Conservation (phyloP, 768 basidiomycete species). For the Kwoniella dendrophila region DNA sequence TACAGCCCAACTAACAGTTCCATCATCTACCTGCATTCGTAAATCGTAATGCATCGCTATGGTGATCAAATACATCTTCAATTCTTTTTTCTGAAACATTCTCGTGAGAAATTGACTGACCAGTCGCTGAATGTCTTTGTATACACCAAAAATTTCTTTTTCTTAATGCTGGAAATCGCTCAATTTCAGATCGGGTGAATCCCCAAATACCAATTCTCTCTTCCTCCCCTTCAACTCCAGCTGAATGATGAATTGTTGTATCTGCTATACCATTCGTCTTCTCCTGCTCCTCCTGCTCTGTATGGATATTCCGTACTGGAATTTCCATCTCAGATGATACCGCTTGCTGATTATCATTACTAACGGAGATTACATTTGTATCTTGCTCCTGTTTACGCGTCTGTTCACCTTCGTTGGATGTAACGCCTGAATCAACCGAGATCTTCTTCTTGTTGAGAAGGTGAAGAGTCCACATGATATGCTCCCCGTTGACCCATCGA, state of each 20-base stretch:
- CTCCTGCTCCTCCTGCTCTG: neutral
- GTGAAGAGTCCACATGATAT: conserved; percentile 2
- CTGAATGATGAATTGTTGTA: neutral
- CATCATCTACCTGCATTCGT: conserved; percentile 45
- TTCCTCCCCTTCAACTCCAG: neutral
- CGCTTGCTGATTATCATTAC: no score
- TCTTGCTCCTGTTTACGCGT: neutral
- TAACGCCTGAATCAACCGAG: neutral
- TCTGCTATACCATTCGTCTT: no score
- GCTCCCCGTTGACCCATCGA: neutral
- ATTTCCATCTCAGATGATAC: no score
- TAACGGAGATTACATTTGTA: neutral
- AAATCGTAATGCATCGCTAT: conserved; percentile 51
- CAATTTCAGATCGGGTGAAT: conserved; percentile 33
- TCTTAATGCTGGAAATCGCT: conserved; percentile 39
- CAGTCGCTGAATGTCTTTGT: conserved; percentile 47
- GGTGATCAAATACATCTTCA: no score
- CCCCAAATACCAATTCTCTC: conserved; percentile 27
- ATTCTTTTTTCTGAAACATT: no score
- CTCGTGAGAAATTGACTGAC: conserved; percentile 20
- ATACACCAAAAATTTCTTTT: conserved; percentile 51
- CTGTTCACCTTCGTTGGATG: neutral
- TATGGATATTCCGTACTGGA: neutral
- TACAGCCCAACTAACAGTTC: conserved; percentile 46
- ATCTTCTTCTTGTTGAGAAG: neutral